Base-by-base conservation (phyloP, 2,329 filamentous ascomycete genomes). In the Podosphaera aphanis region DNA sequence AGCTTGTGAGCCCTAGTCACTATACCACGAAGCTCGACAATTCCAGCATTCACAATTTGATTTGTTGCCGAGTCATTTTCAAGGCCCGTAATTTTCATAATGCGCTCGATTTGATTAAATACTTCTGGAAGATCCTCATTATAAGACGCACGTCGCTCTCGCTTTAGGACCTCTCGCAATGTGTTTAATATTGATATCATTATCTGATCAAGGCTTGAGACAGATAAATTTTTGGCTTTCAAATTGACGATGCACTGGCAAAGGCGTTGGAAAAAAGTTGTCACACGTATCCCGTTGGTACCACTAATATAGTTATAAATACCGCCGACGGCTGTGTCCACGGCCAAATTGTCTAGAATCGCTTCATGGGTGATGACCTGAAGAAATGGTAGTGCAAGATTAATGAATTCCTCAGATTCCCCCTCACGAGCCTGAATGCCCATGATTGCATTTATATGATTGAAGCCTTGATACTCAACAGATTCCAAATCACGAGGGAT, bases 301-400 rank as follows among this genome's bases (percentile, higher is more conserved):
- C 60, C 59, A 41, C 55, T 51, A 21, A 63, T 53, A 48, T 59
- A 61, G 16, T 57, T 61, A 48, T 62, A 62, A 4, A 63, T 38
- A 6, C 43, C 47, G 11, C 58, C 57, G 5, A 63, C 56, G 27
- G 50, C 54, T 2, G 57, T 61, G 47, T 63, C 59, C 1, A 61
- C 49, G 2, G 60, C 54, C 8, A 63, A 52, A 41, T 56, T 60
- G 27, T 60, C 54, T 11, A 63, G 45, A 15, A 63, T 44, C 2
- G 56, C 49, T 5, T 51, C 40, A 48, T 64, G 60, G 1, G 61
- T 60, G 1, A 63, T 54, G 1, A 58, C 56, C 7, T 39, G 35
- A 21, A 59, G 49, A 46, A 58, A 58, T 8, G 49, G 49, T 3
- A 49, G 40, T 25, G 51, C 49, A 20, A 53, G 46, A 25, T 35